These are phyloP conservation scores for Pseudozyma tsukubaensis DNA, from an alignment of 1,284 basidiomycete genomes.

Conservation along the genomic window DNA sequence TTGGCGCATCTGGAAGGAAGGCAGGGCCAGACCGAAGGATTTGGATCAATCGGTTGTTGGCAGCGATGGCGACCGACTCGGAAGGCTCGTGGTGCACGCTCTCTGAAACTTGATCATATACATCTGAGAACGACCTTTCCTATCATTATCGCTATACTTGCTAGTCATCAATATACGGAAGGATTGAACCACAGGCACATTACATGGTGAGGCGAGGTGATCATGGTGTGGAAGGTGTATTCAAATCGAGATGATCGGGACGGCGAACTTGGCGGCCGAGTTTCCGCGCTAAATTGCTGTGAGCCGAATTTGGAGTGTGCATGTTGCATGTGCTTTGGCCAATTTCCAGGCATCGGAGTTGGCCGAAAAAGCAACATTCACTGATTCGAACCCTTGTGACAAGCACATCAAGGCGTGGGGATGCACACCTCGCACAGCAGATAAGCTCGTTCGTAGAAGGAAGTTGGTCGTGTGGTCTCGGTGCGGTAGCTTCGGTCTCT, in stretches of 20 bases:
- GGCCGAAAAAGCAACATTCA: slow-evolving; percentile 14
- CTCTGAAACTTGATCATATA: slow-evolving; percentile 1
- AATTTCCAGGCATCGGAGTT: slow-evolving; percentile 27
- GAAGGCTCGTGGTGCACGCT: slow-evolving; percentile 30
- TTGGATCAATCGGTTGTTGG: slow-evolving; percentile 8
- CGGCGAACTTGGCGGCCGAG: slow-evolving; percentile 19
- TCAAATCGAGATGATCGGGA: slow-evolving; percentile 3
- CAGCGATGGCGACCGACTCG: slow-evolving; percentile 22
- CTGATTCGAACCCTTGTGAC: too few relatives aligned
- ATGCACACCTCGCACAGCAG: too few relatives aligned
- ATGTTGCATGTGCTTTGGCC: neutral
- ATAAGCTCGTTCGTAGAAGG: too few relatives aligned
- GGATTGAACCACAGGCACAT: neutral
- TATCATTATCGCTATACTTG: neutral
- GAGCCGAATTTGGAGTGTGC: neutral
- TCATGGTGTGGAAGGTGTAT: neutral
- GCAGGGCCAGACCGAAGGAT: slow-evolving; percentile 18
- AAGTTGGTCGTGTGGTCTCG: too few relatives aligned
- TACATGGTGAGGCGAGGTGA: neutral
- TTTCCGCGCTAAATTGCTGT: slow-evolving; percentile 14
- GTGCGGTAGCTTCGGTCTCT: too few relatives aligned
- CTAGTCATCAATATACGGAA: neutral
- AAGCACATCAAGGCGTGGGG: too few relatives aligned
- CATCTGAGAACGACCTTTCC: neutral
- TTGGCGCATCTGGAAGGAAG: slow-evolving; percentile 49